These are phyloP conservation scores for Podospora pseudopauciseta DNA, from an alignment of 495 filamentous ascomycete species.

Conservation along the genomic window DNA sequence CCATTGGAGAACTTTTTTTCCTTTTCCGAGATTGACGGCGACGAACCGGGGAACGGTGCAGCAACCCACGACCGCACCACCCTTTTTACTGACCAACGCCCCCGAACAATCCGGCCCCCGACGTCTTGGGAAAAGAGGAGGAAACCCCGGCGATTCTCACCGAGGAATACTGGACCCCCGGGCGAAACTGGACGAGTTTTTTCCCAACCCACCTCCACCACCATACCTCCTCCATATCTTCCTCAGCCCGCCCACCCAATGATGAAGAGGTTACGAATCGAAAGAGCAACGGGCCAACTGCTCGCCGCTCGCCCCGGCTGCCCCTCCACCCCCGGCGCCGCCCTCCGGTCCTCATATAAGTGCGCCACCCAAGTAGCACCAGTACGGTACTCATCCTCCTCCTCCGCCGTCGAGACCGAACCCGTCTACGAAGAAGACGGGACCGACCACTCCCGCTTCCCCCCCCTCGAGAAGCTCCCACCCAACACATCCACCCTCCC, in stretches of 20 bases:
- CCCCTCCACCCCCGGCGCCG: slow-evolving; percentile 38
- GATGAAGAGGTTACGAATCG: slow-evolving; percentile 44
- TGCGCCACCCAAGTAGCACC: slow-evolving; percentile 12
- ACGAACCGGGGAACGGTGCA: slow-evolving; percentile 12
- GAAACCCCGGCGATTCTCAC: not conserved
- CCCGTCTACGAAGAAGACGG: slow-evolving; percentile 15
- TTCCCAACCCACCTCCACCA: not conserved
- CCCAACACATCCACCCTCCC: slow-evolving; percentile 35
- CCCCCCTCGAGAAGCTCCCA: slow-evolving; percentile 30
- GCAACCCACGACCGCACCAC: slow-evolving; percentile 17
- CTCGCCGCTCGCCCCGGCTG: slow-evolving; percentile 29
- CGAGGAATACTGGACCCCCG: not conserved
- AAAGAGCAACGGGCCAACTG: slow-evolving; percentile 37
- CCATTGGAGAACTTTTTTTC: slow-evolving; percentile 35
- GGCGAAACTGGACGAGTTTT: not conserved
- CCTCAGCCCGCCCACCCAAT: slow-evolving; percentile 11
- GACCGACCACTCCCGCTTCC: slow-evolving; percentile 23
- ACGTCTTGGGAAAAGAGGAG: not conserved
- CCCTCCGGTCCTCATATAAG: slow-evolving; percentile 27
- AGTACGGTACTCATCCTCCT: slow-evolving; percentile 22
- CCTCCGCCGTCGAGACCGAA: slow-evolving; percentile 22
- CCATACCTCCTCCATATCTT: slow-evolving; percentile 1
- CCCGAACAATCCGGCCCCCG: not conserved
- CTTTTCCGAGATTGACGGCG: slow-evolving; percentile 24
- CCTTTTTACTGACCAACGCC: slow-evolving; percentile 4